Base-by-base conservation (phyloP, 768 basidiomycete species). In the Lyophyllum shimeji region DNA sequence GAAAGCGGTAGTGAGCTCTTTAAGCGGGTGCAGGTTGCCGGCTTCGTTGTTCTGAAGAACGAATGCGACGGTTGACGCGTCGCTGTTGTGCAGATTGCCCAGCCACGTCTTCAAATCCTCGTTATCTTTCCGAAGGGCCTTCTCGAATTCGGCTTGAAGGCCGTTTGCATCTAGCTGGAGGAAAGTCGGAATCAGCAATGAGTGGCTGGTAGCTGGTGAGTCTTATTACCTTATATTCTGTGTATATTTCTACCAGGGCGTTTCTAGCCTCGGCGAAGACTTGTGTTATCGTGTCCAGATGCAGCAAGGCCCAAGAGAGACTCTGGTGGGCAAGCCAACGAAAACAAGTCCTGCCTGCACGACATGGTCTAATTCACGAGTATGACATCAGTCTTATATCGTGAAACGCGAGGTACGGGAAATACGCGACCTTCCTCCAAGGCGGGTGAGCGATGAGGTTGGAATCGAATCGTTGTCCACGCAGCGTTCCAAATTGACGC, bases 1-100 rank as follows among this genome's bases (percentile, higher is more conserved):
- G 42, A 63, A 59, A 8, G 60, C 62, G 5, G 53, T 60, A 34
- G 58, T 34, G 44, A 61, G 54, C 39, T 61, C 60, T 27, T 59
- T 61, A 9, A 59, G 46, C 29, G 48, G 57, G 13, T 59, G 53
- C 7, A 55, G 51, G 34, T 33, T 56, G 17, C 55, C 55, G 27
- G 34, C 7, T 29, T 57, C 49, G 47, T 57, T 57, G 11, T 11
- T 47, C 20, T 57, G 56, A 9, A 60, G 60, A 24, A 23, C 52
- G 17, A 47, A 50, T 13, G 57, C 23, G 34, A 60, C 46, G 12
- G 50, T 48, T 2, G 59, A 50, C 44, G 53, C 51, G 15, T 46
- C 34, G 21, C 24, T 47, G 7, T 43, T 53, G 18, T 45, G 29
- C 15, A 57, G 46, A 3, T 15, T 44, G 7, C 46, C 37, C 3